Base-by-base conservation (phyloP, 805 yeast species). In the Sugiyamaella americana region DNA sequence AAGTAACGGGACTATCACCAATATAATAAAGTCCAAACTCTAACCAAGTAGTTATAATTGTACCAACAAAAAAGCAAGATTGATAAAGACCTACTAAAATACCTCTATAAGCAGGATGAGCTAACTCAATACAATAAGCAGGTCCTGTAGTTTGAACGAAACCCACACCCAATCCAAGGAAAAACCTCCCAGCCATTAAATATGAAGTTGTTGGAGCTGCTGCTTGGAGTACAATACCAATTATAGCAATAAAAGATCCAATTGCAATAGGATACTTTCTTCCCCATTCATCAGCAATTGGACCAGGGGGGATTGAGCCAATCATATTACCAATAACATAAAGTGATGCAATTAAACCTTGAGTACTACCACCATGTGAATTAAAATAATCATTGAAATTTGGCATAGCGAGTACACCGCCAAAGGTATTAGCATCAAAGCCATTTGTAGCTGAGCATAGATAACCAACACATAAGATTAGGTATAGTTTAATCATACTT, bases 51-150 rank as follows among this genome's bases (percentile, higher is more conserved):
- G 47, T 41, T 21, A 51, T 36, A 29, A 45, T 40, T 3, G 48
- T 37, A 4, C 54, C 51, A 10, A 37, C 47, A 29, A 45, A 40
- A 37, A 46, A 46, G n/a, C 44, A 40, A 3, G 49, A 36, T 17
- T 40, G 49, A 23, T 48, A 44, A 20, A 48, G 17, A 5, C 50
- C 54, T 13, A 46, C 45, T 38, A 48, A 16, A 11, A 44, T 23
- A 32, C 54, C 54, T 21, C 51, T 42, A 36, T 46, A 47, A 6
- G 49, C 47, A 26, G 53, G 57, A 44, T 51, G 55, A 16, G 57
- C 46, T 19, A 53, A 17, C 34, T 54, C 55, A 17, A 44, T 51
- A 20, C 46, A 48, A 42, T 48, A 50, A 13, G 49, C 42, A 4
- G 57, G 57, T 16, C 48, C 53, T 16, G 54, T 49, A 16, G 44